Conservation (phyloP, 371 early-diverging fungal genomes). For the Mucor velutinosus region DNA sequence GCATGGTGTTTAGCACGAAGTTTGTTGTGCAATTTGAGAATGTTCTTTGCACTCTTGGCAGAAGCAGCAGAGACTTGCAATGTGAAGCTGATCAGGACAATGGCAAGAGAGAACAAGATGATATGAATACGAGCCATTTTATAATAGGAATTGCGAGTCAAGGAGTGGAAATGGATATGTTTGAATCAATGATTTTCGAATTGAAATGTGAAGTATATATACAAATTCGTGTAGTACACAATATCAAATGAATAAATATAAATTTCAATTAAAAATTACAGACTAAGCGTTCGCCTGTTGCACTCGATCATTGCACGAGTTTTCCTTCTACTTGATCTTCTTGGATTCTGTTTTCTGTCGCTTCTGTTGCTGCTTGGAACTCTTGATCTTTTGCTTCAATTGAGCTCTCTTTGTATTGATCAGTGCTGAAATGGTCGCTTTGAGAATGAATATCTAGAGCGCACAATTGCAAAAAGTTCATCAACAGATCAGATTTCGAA, state of each 20-base stretch:
- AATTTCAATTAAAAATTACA: background rate
- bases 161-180: background rate
- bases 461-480: background rate
- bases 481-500: background rate
- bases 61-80: constrained; percentile 6
- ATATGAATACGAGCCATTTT: background rate
- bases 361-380: constrained; percentile 20
- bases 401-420: constrained; percentile 36
- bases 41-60: constrained; percentile 1
- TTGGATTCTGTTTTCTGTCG: constrained; percentile 38
- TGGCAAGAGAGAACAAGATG: background rate
- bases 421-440: constrained; percentile 27
- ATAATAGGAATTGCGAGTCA: background rate
- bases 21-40: constrained; percentile 48
- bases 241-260: background rate
- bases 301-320: background rate
- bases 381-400: constrained; percentile 26
- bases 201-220: background rate
- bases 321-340: background rate
- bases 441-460: constrained; percentile 29
- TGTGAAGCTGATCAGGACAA: constrained; percentile 3
- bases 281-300: background rate
- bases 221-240: background rate
- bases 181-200: background rate
- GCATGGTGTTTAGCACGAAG: constrained; percentile 47